These are phyloP conservation scores for Kernera saxatilis DNA, from an alignment of 345 rosid genomes.

Conservation along the genomic window DNA sequence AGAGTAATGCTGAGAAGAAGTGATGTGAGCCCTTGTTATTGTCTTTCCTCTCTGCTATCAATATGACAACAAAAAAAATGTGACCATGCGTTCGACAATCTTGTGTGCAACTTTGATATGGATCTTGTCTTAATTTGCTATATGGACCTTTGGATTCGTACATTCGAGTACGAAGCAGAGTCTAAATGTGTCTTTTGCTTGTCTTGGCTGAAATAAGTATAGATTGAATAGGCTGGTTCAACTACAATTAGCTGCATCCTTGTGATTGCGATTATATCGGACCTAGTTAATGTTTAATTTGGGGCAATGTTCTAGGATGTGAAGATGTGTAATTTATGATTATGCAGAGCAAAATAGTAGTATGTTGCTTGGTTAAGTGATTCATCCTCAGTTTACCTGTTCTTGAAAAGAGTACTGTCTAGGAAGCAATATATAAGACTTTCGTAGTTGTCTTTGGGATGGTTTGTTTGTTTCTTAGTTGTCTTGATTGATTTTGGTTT, in stretches of 20 bases:
- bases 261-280: no score
- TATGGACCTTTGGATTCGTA: not conserved
- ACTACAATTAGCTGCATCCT: not conserved
- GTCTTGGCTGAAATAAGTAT: not conserved
- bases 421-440: not conserved
- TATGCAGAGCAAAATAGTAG: no score
- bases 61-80: no score
- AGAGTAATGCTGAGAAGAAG: slow-evolving; percentile 47
- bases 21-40: slow-evolving; percentile 4
- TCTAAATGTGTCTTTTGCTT: not conserved
- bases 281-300: no score
- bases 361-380: no score
- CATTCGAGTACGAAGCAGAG: not conserved
- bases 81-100: not conserved
- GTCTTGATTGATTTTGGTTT: not conserved
- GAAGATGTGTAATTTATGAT: no score
- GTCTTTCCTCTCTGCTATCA: no score
- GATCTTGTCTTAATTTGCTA: no score
- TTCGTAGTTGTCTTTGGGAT: not conserved
- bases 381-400: not conserved
- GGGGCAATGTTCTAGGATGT: no score
- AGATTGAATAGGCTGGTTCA: not conserved
- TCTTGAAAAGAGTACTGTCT: not conserved
- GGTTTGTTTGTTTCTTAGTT: not conserved
- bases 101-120: not conserved